phyloP scores from a whole-genome alignment of 306 rosid species.

The Begonia fuchsioides region DNA sequence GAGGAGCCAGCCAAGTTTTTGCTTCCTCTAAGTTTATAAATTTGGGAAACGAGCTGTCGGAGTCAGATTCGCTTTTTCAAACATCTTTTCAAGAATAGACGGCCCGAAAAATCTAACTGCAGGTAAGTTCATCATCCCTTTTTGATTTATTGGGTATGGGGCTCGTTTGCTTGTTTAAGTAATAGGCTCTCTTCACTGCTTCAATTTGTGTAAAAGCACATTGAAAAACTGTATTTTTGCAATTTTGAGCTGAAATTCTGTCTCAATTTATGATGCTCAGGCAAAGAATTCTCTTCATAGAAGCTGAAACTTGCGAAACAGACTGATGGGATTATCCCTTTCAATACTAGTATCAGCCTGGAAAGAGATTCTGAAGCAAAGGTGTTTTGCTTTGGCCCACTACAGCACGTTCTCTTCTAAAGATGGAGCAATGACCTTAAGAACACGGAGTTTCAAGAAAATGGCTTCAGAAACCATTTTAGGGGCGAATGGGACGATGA shows the following conservation, averaged over 20 bases:
- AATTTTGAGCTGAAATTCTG: no score
- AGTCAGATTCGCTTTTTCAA: not conserved
- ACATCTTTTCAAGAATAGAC: no score
- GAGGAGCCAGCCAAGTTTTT: not conserved
- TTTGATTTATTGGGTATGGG: no score
- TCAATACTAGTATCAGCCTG: slow-evolving; percentile 39
- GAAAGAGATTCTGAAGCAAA: slow-evolving; percentile 32
- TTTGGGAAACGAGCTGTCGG: slow-evolving; percentile 5
- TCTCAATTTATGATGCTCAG: not conserved
- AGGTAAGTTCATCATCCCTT: no score
- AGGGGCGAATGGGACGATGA: slow-evolving; percentile 18
- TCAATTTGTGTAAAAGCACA: no score
- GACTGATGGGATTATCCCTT: slow-evolving; percentile 46
- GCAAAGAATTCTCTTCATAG: not conserved
- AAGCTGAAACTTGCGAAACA: not conserved
- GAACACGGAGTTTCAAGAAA: slow-evolving; percentile 45
- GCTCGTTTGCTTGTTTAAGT: no score
- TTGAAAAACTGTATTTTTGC: no score
- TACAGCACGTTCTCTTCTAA: slow-evolving; percentile 22
- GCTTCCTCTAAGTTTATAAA: slow-evolving; percentile 2
- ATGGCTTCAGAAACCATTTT: slow-evolving; percentile 26
- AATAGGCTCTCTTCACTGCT: no score
- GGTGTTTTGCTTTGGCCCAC: slow-evolving; percentile 16
- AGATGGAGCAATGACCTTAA: slow-evolving; percentile 23
- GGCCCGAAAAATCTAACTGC: no score